A percentile compares a stretch with the other conserved stretches of the same genome.
phyloP scores from a whole-genome alignment of 441 rosid genomes.

The Isatis lusitanica region DNA sequence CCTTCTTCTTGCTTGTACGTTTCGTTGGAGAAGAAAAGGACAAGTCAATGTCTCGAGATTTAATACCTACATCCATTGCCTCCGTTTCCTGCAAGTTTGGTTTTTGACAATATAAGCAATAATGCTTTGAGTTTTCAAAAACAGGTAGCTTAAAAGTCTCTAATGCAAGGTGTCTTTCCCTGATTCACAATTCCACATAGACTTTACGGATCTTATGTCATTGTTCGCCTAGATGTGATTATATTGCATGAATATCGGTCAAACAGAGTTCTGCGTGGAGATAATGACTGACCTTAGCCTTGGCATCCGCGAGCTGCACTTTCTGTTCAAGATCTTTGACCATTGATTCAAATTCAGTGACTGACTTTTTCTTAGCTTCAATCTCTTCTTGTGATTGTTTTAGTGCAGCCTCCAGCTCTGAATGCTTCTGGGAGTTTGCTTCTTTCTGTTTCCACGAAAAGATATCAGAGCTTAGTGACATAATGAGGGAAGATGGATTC shows the following conservation, averaged over 20 bases:
- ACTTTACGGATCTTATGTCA: background rate
- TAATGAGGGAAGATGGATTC: constrained; percentile 2
- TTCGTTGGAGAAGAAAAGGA: constrained; percentile 61
- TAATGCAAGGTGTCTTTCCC: background rate
- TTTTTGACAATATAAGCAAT: constrained; percentile 2
- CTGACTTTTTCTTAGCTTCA: constrained; percentile 64
- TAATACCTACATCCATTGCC: constrained; percentile 67
- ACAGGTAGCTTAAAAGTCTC: background rate
- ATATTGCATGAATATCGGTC: background rate
- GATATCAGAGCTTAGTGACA: constrained; percentile 15
- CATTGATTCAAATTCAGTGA: constrained; percentile 50
- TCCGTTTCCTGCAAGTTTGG: constrained; percentile 55
- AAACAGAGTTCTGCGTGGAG: background rate
- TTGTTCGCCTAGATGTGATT: background rate
- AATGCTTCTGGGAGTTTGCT: constrained; percentile 48
- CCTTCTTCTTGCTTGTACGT: constrained; percentile 86
- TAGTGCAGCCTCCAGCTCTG: constrained; percentile 58
- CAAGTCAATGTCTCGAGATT: constrained; percentile 72
- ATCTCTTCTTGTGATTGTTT: constrained; percentile 66
- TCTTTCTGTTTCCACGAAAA: constrained; percentile 50
- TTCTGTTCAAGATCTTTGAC: constrained; percentile 74
- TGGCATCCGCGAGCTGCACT: constrained; percentile 60
- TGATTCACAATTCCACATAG: background rate
- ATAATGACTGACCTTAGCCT: constrained; percentile 58
- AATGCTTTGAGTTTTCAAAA: background rate